These are phyloP conservation scores for Clitoria ternatea DNA, from an alignment of 306 rosid species.

Conservation along the genomic window DNA sequence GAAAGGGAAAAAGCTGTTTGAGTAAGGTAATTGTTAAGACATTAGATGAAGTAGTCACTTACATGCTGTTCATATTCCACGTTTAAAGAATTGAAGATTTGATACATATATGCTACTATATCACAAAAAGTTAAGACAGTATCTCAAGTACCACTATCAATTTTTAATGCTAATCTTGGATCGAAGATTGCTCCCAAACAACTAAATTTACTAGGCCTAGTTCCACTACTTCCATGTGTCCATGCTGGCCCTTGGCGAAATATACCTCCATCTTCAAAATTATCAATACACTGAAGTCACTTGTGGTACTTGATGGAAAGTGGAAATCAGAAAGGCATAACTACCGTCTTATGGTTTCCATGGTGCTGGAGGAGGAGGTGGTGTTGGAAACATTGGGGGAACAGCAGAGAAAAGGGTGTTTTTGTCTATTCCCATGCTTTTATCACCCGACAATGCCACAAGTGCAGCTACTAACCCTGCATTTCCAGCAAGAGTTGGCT, in stretches of 20 bases:
- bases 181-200: neutral
- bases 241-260: neutral
- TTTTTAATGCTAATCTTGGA: conserved; percentile 14
- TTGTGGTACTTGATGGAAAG: conserved; percentile 18
- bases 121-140: conserved; percentile 37
- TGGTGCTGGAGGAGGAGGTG: conserved; percentile 91
- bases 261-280: conserved; percentile 23
- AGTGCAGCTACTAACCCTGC: conserved; percentile 81
- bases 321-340: neutral
- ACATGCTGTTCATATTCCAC: conserved; percentile 32
- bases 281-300: conserved; percentile 33
- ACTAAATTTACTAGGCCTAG: neutral
- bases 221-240: conserved; percentile 7
- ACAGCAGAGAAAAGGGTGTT: conserved; percentile 75
- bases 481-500: conserved; percentile 83
- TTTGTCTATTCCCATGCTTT: conserved; percentile 51
- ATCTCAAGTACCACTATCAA: conserved; percentile 7
- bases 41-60: conserved; percentile 18
- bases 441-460: conserved; percentile 72
- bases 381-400: conserved; percentile 87
- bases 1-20: neutral
- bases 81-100: conserved; percentile 48
- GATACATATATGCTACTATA: conserved; percentile 43
- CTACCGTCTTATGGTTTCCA: conserved; percentile 63
- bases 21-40: neutral